phyloP scores from a whole-genome alignment of 306 rosid genomes.

The Citrullus colocynthis region DNA sequence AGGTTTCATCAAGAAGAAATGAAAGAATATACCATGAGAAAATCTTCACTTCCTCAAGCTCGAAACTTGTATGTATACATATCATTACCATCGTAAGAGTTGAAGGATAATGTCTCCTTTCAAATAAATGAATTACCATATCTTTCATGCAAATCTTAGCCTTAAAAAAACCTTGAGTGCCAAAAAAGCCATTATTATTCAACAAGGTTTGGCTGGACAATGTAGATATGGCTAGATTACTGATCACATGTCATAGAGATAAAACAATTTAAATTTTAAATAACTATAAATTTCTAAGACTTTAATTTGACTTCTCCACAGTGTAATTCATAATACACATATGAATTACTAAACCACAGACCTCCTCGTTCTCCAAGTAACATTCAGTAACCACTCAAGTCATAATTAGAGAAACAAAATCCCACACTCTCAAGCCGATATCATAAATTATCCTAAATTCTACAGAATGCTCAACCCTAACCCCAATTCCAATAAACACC shows the following conservation, averaged over 20 bases:
- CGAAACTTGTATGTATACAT: neutral
- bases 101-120: neutral
- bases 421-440: neutral
- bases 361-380: neutral
- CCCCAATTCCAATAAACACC: neutral
- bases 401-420: neutral
- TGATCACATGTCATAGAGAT: neutral
- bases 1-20: too few relatives aligned
- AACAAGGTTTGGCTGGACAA: neutral
- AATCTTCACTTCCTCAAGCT: neutral
- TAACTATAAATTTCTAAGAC: neutral
- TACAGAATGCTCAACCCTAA: neutral
- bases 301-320: neutral
- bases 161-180: neutral
- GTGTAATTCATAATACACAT: neutral
- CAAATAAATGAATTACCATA: neutral
- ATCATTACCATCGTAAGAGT: neutral
- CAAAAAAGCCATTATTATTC: neutral
- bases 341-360: neutral
- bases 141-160: neutral
- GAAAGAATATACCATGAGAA: neutral
- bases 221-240: neutral
- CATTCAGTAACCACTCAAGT: neutral
- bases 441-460: neutral
- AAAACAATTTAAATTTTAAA: neutral